Conservation (phyloP, 2,329 filamentous ascomycete genomes). For the Diaporthe ilicicola region DNA sequence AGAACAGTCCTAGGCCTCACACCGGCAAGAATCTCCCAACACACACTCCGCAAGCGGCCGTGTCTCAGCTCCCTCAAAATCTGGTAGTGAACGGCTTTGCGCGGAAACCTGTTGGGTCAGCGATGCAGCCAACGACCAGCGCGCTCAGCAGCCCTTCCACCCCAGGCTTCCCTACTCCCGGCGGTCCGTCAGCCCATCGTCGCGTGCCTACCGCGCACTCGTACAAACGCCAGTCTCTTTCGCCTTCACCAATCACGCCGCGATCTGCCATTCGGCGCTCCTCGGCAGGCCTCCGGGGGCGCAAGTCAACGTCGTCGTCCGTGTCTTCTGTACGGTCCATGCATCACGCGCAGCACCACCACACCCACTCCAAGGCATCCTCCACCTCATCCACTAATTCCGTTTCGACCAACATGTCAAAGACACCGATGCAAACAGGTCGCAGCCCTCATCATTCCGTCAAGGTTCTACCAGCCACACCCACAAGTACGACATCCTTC, state of each 20-base stretch:
- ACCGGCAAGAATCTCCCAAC: conserved; percentile 64
- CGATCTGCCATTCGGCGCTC: conserved; percentile 85
- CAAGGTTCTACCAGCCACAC: conserved; percentile 93
- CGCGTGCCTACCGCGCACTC: conserved; percentile 47
- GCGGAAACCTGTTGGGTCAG: conserved; percentile 23
- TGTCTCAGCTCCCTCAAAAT: conserved; percentile 57
- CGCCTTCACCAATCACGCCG: conserved; percentile 87
- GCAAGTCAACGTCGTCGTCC: conserved; percentile 95
- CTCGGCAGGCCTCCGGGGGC: conserved; percentile 83
- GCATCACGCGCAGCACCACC: conserved; percentile 74
- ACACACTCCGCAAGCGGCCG: conserved; percentile 46
- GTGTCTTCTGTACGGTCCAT: conserved; percentile 93
- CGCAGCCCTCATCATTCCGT: conserved; percentile 89
- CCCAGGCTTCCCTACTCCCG: conserved; percentile 39
- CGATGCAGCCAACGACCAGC: conserved; percentile 34
- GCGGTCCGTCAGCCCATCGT: conserved; percentile 34
- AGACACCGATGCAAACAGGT: conserved; percentile 68
- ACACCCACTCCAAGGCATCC: conserved; percentile 92
- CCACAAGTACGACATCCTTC: conserved; percentile 72
- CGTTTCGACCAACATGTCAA: conserved; percentile 73
- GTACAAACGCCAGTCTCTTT: conserved; percentile 82
- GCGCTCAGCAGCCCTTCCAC: conserved; percentile 44
- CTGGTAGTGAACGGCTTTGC: conserved; percentile 61
- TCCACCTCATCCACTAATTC: conserved; percentile 87
- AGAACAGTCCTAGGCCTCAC: conserved; percentile 66